phyloP scores from a whole-genome alignment of 345 rosid species.

The Citrus inodora region DNA sequence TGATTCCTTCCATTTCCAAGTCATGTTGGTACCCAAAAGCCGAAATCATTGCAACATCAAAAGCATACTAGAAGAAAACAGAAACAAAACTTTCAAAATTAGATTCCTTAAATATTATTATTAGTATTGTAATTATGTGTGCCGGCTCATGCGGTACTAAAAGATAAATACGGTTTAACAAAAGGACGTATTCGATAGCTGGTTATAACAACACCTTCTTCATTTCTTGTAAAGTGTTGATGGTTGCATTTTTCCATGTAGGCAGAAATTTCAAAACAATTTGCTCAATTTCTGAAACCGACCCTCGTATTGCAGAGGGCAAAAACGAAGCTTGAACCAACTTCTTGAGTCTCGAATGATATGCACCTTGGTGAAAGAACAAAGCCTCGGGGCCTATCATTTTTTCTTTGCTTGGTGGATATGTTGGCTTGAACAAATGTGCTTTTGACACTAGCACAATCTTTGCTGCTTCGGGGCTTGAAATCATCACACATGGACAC shows the following conservation, averaged over 20 bases:
- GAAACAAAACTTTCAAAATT: slow-evolving; percentile 7
- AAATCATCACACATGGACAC: slow-evolving; percentile 95
- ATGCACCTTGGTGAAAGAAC: slow-evolving; percentile 83
- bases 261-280: slow-evolving; percentile 55
- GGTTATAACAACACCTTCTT: slow-evolving; percentile 49
- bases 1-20: slow-evolving; percentile 54
- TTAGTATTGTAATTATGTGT: not conserved
- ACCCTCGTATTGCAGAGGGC: slow-evolving; percentile 66
- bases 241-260: slow-evolving; percentile 46
- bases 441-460: slow-evolving; percentile 64
- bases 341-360: slow-evolving; percentile 69
- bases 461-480: slow-evolving; percentile 83
- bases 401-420: slow-evolving; percentile 87
- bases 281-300: slow-evolving; percentile 67
- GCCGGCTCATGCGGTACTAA: not conserved
- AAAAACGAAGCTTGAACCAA: slow-evolving; percentile 66
- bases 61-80: slow-evolving; percentile 62
- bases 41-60: slow-evolving; percentile 88
- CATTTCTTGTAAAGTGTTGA: slow-evolving; percentile 86
- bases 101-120: not conserved
- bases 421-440: slow-evolving; percentile 83
- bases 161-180: not conserved
- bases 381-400: slow-evolving; percentile 84
- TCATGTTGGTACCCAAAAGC: slow-evolving; percentile 63
- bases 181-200: not conserved